phyloP scores from a whole-genome alignment of 2,329 filamentous ascomycete genomes.

The Cladophialophora immunda region DNA sequence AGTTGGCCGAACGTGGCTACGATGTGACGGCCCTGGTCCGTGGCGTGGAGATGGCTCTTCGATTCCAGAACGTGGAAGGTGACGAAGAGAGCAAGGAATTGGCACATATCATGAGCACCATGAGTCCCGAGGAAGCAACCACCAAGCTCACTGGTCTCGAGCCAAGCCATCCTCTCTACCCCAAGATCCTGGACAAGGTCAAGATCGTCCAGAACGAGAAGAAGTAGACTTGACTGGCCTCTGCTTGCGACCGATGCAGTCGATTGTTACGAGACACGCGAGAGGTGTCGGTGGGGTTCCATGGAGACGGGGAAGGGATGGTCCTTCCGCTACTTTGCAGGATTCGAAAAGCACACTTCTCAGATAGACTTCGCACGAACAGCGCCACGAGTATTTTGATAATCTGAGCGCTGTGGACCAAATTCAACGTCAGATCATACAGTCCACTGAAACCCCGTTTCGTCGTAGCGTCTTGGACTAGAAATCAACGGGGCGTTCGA shows the following conservation, averaged over 20 bases:
- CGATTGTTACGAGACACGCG: conserved; percentile 18
- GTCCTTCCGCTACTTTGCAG: neutral
- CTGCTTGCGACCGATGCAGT: neutral
- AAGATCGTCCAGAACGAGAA: conserved; percentile 75
- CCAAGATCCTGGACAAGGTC: conserved; percentile 78
- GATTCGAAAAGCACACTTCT: conserved; percentile 10
- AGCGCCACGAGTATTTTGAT: neutral
- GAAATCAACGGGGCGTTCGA: neutral
- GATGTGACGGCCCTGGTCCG: conserved; percentile 77
- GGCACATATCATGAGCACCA: conserved; percentile 81
- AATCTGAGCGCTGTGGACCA: neutral
- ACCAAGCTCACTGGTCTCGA: conserved; percentile 83
- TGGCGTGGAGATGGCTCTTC: conserved; percentile 88
- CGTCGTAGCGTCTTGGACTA: neutral
- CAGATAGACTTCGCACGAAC: conserved; percentile 10
- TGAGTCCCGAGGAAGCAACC: conserved; percentile 77
- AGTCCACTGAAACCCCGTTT: too few species aligned
- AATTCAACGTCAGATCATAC: neutral
- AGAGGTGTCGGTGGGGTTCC: conserved; percentile 3
- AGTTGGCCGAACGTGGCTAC: conserved; percentile 83
- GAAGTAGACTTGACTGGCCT: conserved; percentile 42
- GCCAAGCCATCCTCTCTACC: conserved; percentile 77
- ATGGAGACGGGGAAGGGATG: conserved; percentile 3
- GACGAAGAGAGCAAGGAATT: conserved; percentile 90
- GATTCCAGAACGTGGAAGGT: conserved; percentile 91